phyloP scores from a whole-genome alignment of 1,284 basidiomycete genomes.

The Erythrobasidium hasegawianum region DNA sequence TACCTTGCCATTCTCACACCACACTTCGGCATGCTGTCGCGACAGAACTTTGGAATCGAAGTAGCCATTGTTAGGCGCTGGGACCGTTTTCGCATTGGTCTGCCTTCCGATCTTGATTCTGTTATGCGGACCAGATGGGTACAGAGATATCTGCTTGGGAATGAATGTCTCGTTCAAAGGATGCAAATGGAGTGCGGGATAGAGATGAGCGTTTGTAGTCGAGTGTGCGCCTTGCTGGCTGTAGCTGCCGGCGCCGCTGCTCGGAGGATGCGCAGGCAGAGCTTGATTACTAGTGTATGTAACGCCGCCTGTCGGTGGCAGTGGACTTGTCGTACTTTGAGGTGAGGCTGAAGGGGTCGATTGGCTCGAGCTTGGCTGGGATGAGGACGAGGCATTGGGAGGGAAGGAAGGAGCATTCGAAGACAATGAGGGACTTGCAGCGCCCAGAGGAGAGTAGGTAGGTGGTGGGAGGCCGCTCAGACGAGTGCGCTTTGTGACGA shows the following conservation, averaged over 20 bases:
- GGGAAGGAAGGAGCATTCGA: constrained; percentile 12
- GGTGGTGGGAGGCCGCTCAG: constrained; percentile 21
- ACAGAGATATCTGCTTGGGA: constrained; percentile 89
- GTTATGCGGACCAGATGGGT: constrained; percentile 58
- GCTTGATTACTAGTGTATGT: background rate
- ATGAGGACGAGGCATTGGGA: background rate
- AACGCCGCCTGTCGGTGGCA: constrained; percentile 1
- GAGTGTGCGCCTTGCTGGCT: constrained; percentile 1
- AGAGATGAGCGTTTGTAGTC: constrained; percentile 30
- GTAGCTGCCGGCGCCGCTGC: constrained; percentile 6
- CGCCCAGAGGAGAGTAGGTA: constrained; percentile 23
- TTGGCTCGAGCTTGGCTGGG: constrained; percentile 26
- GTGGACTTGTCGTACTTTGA: background rate
- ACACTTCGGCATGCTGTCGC: constrained; percentile 94
- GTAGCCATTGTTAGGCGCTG: constrained; percentile 90
- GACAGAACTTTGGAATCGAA: constrained; percentile 97
- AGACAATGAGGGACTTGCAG: constrained; percentile 17
- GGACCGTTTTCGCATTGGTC: constrained; percentile 93
- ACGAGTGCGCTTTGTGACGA: constrained; percentile 14
- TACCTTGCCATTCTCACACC: constrained; percentile 72
- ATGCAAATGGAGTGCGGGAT: constrained; percentile 72
- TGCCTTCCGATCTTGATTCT: constrained; percentile 90
- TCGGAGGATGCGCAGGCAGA: background rate
- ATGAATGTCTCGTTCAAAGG: constrained; percentile 94
- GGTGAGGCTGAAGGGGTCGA: constrained; percentile 35